These are phyloP conservation scores for Aspergillus sp. DNA, from an alignment of 2,329 filamentous ascomycete genomes.

Conservation along the genomic window DNA sequence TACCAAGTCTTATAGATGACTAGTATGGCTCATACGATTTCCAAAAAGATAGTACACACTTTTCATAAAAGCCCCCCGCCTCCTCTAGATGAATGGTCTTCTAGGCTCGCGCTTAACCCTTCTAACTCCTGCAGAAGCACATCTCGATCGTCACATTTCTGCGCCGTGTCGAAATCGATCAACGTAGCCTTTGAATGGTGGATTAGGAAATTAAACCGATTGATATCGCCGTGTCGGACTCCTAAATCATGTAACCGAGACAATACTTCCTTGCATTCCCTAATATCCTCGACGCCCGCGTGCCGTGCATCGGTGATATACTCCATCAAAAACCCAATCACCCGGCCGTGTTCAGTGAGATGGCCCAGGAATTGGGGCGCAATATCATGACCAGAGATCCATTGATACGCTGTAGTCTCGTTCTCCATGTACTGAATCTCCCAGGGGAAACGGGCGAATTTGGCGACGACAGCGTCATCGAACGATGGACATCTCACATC, in stretches of 20 bases:
- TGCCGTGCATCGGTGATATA: slow-evolving; percentile 22
- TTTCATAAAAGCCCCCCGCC: slow-evolving; percentile 15
- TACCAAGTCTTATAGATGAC: no score
- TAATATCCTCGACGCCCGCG: slow-evolving; percentile 21
- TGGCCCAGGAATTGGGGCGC: slow-evolving; percentile 41
- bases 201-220: slow-evolving; percentile 30
- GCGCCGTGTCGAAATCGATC: slow-evolving; percentile 30
- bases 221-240: slow-evolving; percentile 27
- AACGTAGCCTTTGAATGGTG: slow-evolving; percentile 17
- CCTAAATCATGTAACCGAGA: slow-evolving; percentile 25
- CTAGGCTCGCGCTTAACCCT: slow-evolving; percentile 10
- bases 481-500: slow-evolving; percentile 18
- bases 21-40: no score
- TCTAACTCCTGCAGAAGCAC: slow-evolving; percentile 18
- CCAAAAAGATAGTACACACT: background rate
- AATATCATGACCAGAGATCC: slow-evolving; percentile 34
- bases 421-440: slow-evolving; percentile 37
- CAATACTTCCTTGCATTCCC: slow-evolving; percentile 18
- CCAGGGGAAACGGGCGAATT: slow-evolving; percentile 41
- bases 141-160: slow-evolving; percentile 21
- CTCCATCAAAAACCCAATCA: slow-evolving; percentile 43
- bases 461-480: slow-evolving; percentile 26
- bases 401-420: slow-evolving; percentile 39
- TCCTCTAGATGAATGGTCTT: slow-evolving; percentile 15
- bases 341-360: slow-evolving; percentile 36